Evolutionary conservation across 306 rosid species (phyloP), one percentile per base, ranked within the genome.

Genomic region (Betula pendula): DNA sequence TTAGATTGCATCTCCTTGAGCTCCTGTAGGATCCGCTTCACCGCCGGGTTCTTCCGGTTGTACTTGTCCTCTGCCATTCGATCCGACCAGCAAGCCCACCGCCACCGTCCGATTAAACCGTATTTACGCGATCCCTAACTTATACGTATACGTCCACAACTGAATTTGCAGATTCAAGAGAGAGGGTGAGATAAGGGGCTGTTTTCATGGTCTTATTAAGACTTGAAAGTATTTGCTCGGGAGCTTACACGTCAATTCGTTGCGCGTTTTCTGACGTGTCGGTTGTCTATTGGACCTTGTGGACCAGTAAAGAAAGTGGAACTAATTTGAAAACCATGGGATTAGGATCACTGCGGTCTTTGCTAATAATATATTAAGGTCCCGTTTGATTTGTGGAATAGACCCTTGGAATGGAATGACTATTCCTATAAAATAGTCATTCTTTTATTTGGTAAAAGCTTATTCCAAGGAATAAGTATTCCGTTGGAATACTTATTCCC

Each of bases 21-120:
- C 88, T 95, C 98, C 87, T 89, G 98, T 1, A 95, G 92, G 80
- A 92, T 95, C 78, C 98, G 84, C 87, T 95, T 95, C 70, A 95
- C 98, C 74, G 96, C 96, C 16, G 97, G 92, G 81, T 92, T 95
- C 87, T 89, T 92, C 25, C 82, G 82, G 76, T 95, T 95, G 88
- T 80, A 89, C 95, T 90, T 95, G 22, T 95, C 96, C 73, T 87
- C 97, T 88, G 91, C 87, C 91, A 88, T 62, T 22, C 50, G 66
- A 68, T 31, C 59, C 8, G 33, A 68, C 67, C 51, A 56, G 25
- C 45, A 8, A 2, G 35, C 40, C 50, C 50, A 38, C 73, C 51
- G 16, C 83, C 53, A 50, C 71, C 63, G 70, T 19, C 70, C 15
- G 48, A 9, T 35, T 19, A 10, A 66, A 66, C 48, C n/a, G 67